Base-by-base conservation (phyloP, 108 stramenopile genomes). In the Cyclotella sp. region DNA sequence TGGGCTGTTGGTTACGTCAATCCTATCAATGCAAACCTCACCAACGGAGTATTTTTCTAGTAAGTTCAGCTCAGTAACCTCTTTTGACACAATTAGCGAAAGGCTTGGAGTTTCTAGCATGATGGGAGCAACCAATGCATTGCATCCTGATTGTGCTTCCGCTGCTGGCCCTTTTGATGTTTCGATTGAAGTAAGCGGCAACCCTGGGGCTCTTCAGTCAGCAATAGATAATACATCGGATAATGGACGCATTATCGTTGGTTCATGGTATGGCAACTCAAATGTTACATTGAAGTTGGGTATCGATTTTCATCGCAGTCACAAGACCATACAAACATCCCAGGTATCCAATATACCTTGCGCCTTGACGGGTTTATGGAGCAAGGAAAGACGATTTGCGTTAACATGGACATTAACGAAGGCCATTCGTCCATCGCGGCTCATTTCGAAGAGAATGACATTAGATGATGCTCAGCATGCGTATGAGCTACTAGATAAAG, bases 261-360 rank as follows among this genome's bases (percentile, higher is more conserved):
- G 93, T 1, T 93, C 92, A 0, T 96, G 95, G 94, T 97, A 97
- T 75, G 95, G 95, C 26, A 90, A 84, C 66, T 57, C 81, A 19
- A 77, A 85, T 30, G 92, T 95, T 4, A 58, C 58, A 41, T 87
- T 97, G 47, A 92, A 91, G 66, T 82, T 97, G 9, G 97, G 97
- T 11, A 92, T 96, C 49, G 91, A 93, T 47, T 97, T 97, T 77
- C 97, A 97, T 78, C 87, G 97, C 12, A 95, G 94, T 72, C 90
- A 96, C 61, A 94, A 95, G 55, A 90, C 83, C 9, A 79, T 97
- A 22, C 64, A 83, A 44, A 87, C 94, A 30, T 96, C 95, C 18
- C 97, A 97, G 81, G 97, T 95, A 47, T 91, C 93, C 59, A 84
- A 76, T 42, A 87, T 94, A 29, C 88, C 93, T 13, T 73, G 87